A percentile compares a stretch with the other conserved stretches of the same genome.
phyloP scores from a whole-genome alignment of 176 grass and related monocot genomes.

The Metroxylon sagu region DNA sequence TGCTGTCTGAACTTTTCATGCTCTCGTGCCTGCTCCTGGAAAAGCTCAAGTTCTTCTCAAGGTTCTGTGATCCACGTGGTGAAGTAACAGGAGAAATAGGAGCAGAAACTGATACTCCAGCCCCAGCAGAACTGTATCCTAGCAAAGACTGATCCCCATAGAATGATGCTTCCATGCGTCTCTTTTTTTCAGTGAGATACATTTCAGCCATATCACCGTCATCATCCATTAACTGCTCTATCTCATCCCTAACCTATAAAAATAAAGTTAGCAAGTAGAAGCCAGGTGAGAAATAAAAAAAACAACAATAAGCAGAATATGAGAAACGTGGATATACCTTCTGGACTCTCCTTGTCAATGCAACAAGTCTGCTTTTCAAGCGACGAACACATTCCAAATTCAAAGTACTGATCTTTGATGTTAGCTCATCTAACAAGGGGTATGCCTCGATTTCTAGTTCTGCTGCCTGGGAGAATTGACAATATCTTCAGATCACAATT shows the following conservation, averaged over 20 bases:
- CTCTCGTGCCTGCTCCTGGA: constrained; percentile 87
- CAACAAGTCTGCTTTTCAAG: constrained; percentile 84
- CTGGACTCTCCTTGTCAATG: constrained; percentile 89
- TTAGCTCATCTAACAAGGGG: constrained; percentile 88
- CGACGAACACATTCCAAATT: constrained; percentile 82
- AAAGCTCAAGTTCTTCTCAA: constrained; percentile 72
- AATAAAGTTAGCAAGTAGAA: neutral
- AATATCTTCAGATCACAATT: no score
- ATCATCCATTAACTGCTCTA: constrained; percentile 98
- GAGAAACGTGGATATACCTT: constrained; percentile 38
- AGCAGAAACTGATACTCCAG: constrained; percentile 57
- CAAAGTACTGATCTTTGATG: constrained; percentile 88
- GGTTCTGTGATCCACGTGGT: constrained; percentile 56
- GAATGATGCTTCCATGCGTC: constrained; percentile 67
- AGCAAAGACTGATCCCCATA: constrained; percentile 53
- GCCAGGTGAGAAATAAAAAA: neutral
- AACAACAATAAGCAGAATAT: neutral
- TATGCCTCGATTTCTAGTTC: constrained; percentile 98
- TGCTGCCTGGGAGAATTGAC: constrained; percentile 34
- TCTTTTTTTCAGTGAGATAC: constrained; percentile 88
- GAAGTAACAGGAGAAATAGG: constrained; percentile 77
- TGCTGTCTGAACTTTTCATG: constrained; percentile 53
- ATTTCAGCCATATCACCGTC: constrained; percentile 98
- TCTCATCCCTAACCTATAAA: constrained; percentile 87
- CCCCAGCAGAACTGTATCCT: constrained; percentile 31